These are phyloP conservation scores for Solanum hybrid DNA, from an alignment of 305 asterid species.

Conservation along the genomic window DNA sequence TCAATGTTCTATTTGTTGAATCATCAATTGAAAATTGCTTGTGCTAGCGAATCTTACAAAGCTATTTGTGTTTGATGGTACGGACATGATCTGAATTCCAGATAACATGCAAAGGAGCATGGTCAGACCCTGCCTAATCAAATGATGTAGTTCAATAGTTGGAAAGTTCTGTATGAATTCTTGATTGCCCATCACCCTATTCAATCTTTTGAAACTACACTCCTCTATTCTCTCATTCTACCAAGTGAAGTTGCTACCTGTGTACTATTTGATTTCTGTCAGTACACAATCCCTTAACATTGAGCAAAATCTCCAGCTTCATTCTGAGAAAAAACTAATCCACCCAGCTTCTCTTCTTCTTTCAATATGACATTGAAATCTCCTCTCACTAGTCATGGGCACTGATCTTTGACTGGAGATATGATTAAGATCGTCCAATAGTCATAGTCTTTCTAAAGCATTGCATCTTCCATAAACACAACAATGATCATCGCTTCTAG, in stretches of 20 bases:
- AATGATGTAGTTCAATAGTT: background rate
- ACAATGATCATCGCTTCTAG: too few species aligned
- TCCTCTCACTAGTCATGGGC: background rate
- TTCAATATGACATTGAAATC: background rate
- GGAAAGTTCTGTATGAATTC: background rate
- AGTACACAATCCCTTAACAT: background rate
- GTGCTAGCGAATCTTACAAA: background rate
- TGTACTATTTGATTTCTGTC: background rate
- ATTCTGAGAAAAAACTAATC: background rate
- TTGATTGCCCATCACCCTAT: background rate
- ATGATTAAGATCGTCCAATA: background rate
- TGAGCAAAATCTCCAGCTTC: background rate
- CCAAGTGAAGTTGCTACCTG: background rate
- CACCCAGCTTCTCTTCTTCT: background rate
- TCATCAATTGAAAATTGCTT: background rate
- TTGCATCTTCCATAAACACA: background rate
- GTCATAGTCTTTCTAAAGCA: background rate
- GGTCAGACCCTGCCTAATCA: background rate
- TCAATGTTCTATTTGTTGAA: background rate
- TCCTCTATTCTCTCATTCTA: background rate
- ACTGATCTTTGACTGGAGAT: background rate
- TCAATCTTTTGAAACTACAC: background rate
- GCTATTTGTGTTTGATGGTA: background rate
- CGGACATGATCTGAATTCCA: background rate
- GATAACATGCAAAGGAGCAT: background rate